Percentiles rank a stretch among this genome's conserved stretches.
Conservation (phyloP, 345 rosid species). For the Eucalyptus lansdowneana region DNA sequence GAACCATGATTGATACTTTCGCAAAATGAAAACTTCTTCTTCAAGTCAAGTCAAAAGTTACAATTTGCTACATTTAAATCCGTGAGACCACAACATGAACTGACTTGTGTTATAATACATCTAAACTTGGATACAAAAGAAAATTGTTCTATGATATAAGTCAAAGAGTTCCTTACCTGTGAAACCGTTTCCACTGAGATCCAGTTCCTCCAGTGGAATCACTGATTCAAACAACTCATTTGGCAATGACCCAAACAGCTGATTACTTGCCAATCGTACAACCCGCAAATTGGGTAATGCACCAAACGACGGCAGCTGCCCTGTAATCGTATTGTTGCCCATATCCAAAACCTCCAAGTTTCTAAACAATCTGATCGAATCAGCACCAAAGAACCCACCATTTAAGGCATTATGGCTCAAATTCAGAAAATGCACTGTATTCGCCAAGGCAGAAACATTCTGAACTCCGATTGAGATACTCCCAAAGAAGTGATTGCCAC, state of each 20-base stretch:
- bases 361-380: conserved; percentile 45
- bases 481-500: conserved; percentile 54
- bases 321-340: conserved; percentile 33
- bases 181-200: conserved; percentile 83
- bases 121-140: background rate
- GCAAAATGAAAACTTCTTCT: background rate
- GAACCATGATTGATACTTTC: background rate
- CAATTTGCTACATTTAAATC: background rate
- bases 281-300: conserved; percentile 37
- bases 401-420: conserved; percentile 52
- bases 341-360: conserved; percentile 65
- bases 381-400: conserved; percentile 40
- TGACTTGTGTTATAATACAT: background rate
- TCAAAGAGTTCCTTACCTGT: conserved; percentile 38
- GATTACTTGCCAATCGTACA: conserved; percentile 54
- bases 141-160: background rate
- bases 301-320: conserved; percentile 57
- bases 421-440: conserved; percentile 51
- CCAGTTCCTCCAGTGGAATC: conserved; percentile 53
- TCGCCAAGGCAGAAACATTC: conserved; percentile 60
- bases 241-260: conserved; percentile 50
- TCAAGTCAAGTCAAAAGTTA: background rate
- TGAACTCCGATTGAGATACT: conserved; percentile 22
- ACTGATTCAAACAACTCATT: conserved; percentile 45
- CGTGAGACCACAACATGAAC: background rate